A percentile compares a stretch with the other conserved stretches of the same genome.
Conservation (phyloP, 306 rosid species). For the Prunus mongolica region DNA sequence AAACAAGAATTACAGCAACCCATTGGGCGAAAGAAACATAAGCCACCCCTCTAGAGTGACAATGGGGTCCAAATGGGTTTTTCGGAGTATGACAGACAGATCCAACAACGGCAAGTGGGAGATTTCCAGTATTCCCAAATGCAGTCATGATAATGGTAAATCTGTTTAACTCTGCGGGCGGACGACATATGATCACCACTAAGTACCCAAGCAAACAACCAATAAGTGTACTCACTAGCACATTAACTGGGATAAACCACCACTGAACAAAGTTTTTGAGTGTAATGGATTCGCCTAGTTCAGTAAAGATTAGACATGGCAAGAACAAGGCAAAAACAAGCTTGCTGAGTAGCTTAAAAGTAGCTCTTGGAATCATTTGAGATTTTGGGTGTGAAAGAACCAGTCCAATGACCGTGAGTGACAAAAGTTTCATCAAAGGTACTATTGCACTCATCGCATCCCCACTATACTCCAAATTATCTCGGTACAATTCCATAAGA, state of each 20-base stretch:
- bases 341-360: constrained; percentile 77
- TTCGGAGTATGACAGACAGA: constrained; percentile 68
- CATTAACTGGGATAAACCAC: constrained; percentile 92
- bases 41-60: constrained; percentile 78
- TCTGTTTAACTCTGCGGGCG: constrained; percentile 62
- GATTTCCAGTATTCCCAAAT: constrained; percentile 92
- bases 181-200: constrained; percentile 70
- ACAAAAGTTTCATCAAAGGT: constrained; percentile 68
- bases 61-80: constrained; percentile 71
- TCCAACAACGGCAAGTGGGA: constrained; percentile 69
- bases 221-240: constrained; percentile 59
- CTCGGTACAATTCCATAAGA: constrained; percentile 22
- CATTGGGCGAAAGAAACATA: constrained; percentile 84
- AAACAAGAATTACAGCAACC: constrained; percentile 84
- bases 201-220: constrained; percentile 66
- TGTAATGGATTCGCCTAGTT: constrained; percentile 71
- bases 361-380: constrained; percentile 63
- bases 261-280: constrained; percentile 50
- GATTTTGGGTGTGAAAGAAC: constrained; percentile 62
- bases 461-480: constrained; percentile 28
- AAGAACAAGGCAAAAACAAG: constrained; percentile 83
- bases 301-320: constrained; percentile 83
- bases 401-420: constrained; percentile 62
- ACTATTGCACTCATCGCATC: constrained; percentile 56
- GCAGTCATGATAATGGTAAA: constrained; percentile 79